Conservation (phyloP, 2,329 filamentous ascomycete genomes). For the Cytospora piceae region DNA sequence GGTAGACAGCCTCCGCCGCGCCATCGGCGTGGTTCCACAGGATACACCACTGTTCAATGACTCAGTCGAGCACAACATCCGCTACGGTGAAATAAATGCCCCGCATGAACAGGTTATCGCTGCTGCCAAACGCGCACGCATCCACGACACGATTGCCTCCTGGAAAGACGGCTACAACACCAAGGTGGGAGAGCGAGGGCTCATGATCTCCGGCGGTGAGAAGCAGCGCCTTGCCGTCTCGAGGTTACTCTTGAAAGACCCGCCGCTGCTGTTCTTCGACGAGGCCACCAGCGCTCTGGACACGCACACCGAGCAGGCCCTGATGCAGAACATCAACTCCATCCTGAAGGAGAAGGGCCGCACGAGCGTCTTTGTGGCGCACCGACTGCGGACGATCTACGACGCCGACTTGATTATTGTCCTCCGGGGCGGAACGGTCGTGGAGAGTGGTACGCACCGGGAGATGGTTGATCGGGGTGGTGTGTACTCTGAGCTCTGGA, state of each 20-base stretch:
- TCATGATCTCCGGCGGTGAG: conserved; percentile 97
- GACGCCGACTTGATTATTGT: conserved; percentile 95
- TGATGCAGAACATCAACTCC: conserved; percentile 90
- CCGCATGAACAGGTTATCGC: conserved; percentile 71
- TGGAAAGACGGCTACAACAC: conserved; percentile 90
- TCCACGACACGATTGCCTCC: conserved; percentile 79
- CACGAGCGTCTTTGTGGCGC: conserved; percentile 94
- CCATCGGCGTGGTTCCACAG: conserved; percentile 95
- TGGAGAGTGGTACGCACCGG: conserved; percentile 85
- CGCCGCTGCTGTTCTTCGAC: conserved; percentile 89
- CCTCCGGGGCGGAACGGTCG: conserved; percentile 80
- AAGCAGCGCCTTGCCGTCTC: conserved; percentile 90
- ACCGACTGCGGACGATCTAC: conserved; percentile 89
- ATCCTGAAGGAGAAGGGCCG: conserved; percentile 85
- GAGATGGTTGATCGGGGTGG: conserved; percentile 78
- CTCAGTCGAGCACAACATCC: conserved; percentile 93
- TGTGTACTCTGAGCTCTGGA: conserved; percentile 90
- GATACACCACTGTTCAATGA: conserved; percentile 98
- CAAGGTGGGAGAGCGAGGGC: conserved; percentile 87
- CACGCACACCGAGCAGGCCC: conserved; percentile 88
- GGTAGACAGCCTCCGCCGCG: conserved; percentile 78
- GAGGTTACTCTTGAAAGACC: conserved; percentile 83
- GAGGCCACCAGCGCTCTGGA: conserved; percentile 92
- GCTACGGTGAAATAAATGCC: conserved; percentile 83
- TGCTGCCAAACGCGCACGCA: conserved; percentile 80